Conservation (phyloP, 495 filamentous ascomycete species). For the Hypoxylon fragiforme region DNA sequence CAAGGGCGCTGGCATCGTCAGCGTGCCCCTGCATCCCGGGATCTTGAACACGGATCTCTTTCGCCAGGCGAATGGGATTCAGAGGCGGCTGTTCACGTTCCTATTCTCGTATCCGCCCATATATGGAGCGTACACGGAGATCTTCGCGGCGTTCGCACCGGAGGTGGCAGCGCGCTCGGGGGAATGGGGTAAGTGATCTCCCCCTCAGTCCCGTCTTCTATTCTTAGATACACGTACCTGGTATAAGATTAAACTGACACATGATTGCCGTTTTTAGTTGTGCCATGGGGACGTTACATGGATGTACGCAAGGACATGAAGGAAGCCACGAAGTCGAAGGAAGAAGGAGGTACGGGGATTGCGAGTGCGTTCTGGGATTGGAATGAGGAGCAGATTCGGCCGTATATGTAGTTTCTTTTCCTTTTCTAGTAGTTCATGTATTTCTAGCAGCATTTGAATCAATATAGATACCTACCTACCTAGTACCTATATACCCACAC, state of each 20-base stretch:
- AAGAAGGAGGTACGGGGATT: conserved; percentile 32
- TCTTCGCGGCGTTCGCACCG: conserved; percentile 43
- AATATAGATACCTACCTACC: no score
- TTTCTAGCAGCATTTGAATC: no score
- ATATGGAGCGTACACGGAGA: conserved; percentile 46
- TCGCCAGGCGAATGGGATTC: neutral
- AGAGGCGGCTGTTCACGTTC: neutral
- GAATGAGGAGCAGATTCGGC: conserved; percentile 40
- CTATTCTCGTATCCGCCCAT: conserved; percentile 11
- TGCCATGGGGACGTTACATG: neutral
- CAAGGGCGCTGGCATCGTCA: conserved; percentile 29
- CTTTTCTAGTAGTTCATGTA: neutral
- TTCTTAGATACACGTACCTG: neutral
- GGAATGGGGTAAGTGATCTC: neutral
- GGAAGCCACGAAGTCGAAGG: conserved; percentile 15
- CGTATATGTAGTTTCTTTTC: neutral
- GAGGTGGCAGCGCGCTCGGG: conserved; percentile 25
- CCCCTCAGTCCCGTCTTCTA: no score
- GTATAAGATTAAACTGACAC: neutral
- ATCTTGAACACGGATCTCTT: conserved; percentile 19
- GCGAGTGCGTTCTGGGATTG: conserved; percentile 43
- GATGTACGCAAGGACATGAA: neutral
- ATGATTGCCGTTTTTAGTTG: conserved; percentile 1
- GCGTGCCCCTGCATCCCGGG: conserved; percentile 44
- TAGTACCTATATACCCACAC: no score